Base-by-base conservation (phyloP, 805 yeast genomes). In the Alloascoidea hylecoeti region DNA sequence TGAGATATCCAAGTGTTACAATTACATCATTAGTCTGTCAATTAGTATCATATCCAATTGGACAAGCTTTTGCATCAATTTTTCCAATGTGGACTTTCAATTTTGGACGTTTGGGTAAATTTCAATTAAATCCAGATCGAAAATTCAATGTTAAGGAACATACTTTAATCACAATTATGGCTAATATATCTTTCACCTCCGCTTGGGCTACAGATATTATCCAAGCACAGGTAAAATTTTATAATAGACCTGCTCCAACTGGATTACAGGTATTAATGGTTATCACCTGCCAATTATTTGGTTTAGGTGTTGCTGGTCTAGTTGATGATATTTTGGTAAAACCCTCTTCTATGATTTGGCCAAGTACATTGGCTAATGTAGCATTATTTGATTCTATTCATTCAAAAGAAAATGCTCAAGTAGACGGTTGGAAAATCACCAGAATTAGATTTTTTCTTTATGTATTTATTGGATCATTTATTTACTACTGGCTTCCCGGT, bases 261-360 rank as follows among this genome's bases (percentile, higher is more conserved):
- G n/a, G n/a, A 23, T n/a, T 9, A 9, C 13, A 9, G 30, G n/a
- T 23, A 9, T n/a, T 23, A 23, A 9, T 23, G 9, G n/a, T 9
- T n/a, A 23, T 23, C 13, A 9, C 30, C 30, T 23, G 30, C 30
- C 84, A 78, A 51, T 61, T 72, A 44, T 61, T 79, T 37, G 86
- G 88, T 5, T 73, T 75, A 44, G 77, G 80, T 18, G 52, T 75
- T 38, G 82, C 82, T 34, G 88, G 88, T 19, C 38, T 78, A 40
- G 61, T 69, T 33, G 62, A 78, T 44, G 64, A 70, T 44, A 60
- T 75, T 27, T 61, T 79, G 44, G 77, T 79, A 12, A 68, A 69
- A 41, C 79, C 85, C 3, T 66, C 78, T 3, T 59, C 72, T n/a
- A 70, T 76, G 55, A 64, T 78, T 38, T 81, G 88, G 88, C 89